These are phyloP conservation scores for Pisolithus thermaeus DNA, from an alignment of 1,284 basidiomycete species.

Conservation along the genomic window DNA sequence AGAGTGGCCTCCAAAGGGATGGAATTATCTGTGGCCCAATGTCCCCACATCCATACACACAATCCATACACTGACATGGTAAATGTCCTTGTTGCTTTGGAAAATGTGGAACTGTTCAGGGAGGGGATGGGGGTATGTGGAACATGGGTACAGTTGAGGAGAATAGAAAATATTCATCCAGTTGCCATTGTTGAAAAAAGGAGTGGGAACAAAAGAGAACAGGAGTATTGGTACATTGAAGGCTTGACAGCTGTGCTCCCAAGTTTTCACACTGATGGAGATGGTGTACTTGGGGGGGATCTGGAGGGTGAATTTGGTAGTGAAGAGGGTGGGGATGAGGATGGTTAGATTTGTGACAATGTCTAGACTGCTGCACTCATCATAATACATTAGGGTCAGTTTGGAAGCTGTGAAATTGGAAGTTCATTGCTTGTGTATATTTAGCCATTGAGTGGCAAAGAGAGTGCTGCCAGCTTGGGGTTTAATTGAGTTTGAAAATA, in stretches of 20 bases:
- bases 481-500: too few relatives aligned
- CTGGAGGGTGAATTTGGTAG: neutral
- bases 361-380: too few relatives aligned
- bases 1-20: too few relatives aligned
- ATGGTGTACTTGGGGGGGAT: neutral
- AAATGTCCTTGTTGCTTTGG: slow-evolving; percentile 44
- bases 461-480: too few relatives aligned
- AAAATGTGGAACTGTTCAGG: slow-evolving; percentile 33
- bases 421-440: too few relatives aligned
- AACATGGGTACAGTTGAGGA: slow-evolving; percentile 40
- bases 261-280: slow-evolving; percentile 24
- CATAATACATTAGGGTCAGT: too few relatives aligned
- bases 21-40: too few relatives aligned
- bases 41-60: slow-evolving; percentile 22
- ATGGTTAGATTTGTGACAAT: neutral
- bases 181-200: too few relatives aligned
- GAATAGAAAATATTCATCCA: too few relatives aligned
- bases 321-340: neutral
- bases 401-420: too few relatives aligned
- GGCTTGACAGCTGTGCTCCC: slow-evolving; percentile 21
- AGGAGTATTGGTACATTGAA: slow-evolving; percentile 24
- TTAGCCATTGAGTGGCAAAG: too few relatives aligned
- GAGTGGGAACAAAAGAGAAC: neutral
- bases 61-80: slow-evolving; percentile 48
- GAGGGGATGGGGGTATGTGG: slow-evolving; percentile 45